These are phyloP conservation scores for Arabis alpina DNA, from an alignment of 345 rosid genomes.

Conservation along the genomic window DNA sequence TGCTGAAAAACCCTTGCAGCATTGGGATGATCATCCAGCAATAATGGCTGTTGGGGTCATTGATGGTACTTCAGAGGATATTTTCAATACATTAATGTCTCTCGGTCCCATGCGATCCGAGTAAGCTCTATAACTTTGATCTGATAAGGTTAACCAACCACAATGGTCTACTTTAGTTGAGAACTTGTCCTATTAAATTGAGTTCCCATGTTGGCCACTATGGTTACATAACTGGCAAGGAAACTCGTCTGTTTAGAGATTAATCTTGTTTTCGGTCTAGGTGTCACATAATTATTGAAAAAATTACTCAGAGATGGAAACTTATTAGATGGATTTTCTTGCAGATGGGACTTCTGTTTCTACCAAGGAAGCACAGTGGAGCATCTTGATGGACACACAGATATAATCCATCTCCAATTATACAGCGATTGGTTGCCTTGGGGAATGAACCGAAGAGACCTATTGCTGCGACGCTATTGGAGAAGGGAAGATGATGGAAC, in stretches of 20 bases:
- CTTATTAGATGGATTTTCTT: constrained; percentile 18
- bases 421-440: constrained; percentile 86
- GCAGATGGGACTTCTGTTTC: constrained; percentile 95
- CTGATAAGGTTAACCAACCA: too few species aligned
- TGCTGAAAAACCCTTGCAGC: constrained; percentile 48
- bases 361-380: constrained; percentile 74
- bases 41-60: constrained; percentile 94
- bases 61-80: constrained; percentile 81
- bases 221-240: too few species aligned
- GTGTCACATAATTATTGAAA: neutral
- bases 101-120: constrained; percentile 83
- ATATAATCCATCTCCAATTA: constrained; percentile 66
- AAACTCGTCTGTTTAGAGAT: too few species aligned
- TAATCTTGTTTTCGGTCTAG: constrained; percentile 2
- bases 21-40: constrained; percentile 93
- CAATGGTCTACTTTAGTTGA: too few species aligned
- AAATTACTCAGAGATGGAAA: too few species aligned
- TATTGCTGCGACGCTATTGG: constrained; percentile 86
- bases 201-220: too few species aligned
- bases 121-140: constrained; percentile 74
- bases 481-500: constrained; percentile 98
- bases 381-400: constrained; percentile 93
- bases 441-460: constrained; percentile 84
- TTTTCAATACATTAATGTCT: constrained; percentile 80
- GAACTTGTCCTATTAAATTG: too few species aligned